A percentile compares a stretch with the other conserved stretches of the same genome.
These are phyloP conservation scores for Starmerella khaoyaiensis DNA, from an alignment of 805 yeast genomes.

Conservation along the genomic window DNA sequence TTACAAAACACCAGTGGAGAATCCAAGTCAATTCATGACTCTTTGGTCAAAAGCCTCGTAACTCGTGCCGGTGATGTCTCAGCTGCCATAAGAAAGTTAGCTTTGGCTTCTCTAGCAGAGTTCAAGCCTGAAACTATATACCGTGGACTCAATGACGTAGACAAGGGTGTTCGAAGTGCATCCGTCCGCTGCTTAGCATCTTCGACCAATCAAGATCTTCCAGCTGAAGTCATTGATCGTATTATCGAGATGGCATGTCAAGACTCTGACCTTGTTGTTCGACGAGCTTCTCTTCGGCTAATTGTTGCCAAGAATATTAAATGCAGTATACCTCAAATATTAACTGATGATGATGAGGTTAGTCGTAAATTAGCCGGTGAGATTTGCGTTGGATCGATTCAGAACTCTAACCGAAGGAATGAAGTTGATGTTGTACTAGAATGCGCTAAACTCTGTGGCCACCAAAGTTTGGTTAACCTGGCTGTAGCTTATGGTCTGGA, in stretches of 20 bases:
- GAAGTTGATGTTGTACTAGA: too few relatives aligned
- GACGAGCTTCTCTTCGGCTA: conserved; percentile 12
- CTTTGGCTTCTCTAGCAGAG: conserved; percentile 1
- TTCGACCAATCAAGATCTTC: neutral
- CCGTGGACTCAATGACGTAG: conserved; percentile 14
- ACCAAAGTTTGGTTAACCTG: too few relatives aligned
- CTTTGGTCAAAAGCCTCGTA: neutral
- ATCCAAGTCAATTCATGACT: neutral
- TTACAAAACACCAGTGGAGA: neutral
- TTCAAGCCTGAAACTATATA: neutral
- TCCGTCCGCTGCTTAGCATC: conserved; percentile 4
- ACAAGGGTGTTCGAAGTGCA: conserved; percentile 14
- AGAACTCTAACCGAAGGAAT: too few relatives aligned
- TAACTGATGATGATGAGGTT: conserved; percentile 6
- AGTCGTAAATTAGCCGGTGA: conserved; percentile 11
- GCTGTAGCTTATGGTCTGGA: too few relatives aligned
- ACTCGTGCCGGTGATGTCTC: conserved; percentile 10
- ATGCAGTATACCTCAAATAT: neutral
- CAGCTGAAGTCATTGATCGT: conserved; percentile 1
- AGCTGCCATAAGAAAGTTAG: conserved; percentile 8
- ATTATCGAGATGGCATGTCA: conserved; percentile 12
- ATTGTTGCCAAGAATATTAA: neutral
- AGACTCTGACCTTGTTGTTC: conserved; percentile 16
- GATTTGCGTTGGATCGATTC: too few relatives aligned
- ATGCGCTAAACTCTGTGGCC: too few relatives aligned